Conservation (phyloP, 208 protist species). For the Leishmania turanica region DNA sequence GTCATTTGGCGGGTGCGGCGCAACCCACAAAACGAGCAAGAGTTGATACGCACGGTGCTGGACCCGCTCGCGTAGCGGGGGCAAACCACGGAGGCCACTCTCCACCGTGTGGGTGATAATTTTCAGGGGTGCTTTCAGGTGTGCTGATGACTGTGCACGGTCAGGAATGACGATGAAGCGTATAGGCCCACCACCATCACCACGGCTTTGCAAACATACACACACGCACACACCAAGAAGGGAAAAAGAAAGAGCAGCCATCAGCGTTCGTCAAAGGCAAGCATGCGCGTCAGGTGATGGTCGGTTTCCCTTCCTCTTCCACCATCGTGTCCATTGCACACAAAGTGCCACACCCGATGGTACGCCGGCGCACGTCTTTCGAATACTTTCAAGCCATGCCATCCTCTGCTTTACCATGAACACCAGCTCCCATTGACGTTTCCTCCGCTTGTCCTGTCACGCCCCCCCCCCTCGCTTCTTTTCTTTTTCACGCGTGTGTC, state of each 20-base stretch:
- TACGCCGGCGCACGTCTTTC: neutral
- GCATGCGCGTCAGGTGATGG: neutral
- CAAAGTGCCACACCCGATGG: neutral
- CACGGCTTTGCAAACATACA: neutral
- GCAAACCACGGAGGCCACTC: too few species aligned
- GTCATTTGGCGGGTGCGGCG: constrained; percentile 35
- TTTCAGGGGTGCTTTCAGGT: neutral
- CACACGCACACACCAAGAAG: neutral
- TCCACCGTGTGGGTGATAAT: neutral
- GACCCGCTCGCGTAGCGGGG: constrained; percentile 14
- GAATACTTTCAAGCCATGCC: neutral
- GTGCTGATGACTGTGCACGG: neutral
- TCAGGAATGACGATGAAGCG: neutral
- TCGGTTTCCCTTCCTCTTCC: neutral
- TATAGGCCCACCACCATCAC: neutral
- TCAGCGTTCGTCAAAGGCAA: neutral
- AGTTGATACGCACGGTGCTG: constrained; percentile 24
- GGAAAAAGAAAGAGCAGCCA: neutral
- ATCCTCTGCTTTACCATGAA: neutral
- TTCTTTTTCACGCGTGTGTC: neutral
- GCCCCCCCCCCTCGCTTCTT: neutral
- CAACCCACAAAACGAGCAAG: constrained; percentile 18
- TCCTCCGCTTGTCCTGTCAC: neutral
- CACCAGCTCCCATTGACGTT: neutral
- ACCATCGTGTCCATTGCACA: neutral